Base-by-base conservation (phyloP, 768 basidiomycete genomes). In the Mycena galericulata region DNA sequence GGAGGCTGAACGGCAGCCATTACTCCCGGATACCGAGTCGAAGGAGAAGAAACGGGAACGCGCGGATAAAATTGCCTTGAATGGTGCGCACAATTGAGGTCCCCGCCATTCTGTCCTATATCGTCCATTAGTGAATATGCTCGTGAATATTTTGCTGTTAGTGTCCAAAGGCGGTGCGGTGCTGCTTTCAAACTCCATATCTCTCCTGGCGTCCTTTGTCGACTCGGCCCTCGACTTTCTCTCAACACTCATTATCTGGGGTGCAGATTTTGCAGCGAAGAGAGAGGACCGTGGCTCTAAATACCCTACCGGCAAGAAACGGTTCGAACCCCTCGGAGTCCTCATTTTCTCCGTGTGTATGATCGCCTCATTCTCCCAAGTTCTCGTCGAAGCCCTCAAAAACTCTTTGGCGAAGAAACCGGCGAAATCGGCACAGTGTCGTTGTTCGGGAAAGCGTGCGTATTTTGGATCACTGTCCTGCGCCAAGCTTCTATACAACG, bases 301-400 rank as follows among this genome's bases (percentile, higher is more conserved):
- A 65, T 72, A 64, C 26, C 72, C 72, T 8, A 70, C 69, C 5
- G 72, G 72, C 34, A 69, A 70, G 40, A 69, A 70, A 56, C 72
- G 72, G 53, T 70, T 72, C 62, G 72, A 72, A 45, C 72, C 72
- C 6, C 65, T 72, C 26, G 72, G 72, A 2, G 72, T 72, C 17
- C 65, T 72, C 38, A 62, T 72, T 3, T 72, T 72, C 47, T 67
- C 65, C n/a, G 72, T 72, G 29, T 70, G 68, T 65, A 72, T 72
- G 72, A 68, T 72, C 20, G 69, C 72, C 6, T 70, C 68, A 8
- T 72, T 72, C 58, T 66, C 65, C 15, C 68, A 70, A 45, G 72
- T 72, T 34, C 60, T 69, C 6, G 47, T 67, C 26, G 72, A 72
- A 27, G 58, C 65, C 8, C 7, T 70, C 29, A 69, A 67, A 67